phyloP scores from a whole-genome alignment of 163 green algal genomes.

The Scenedesmus sp. region DNA sequence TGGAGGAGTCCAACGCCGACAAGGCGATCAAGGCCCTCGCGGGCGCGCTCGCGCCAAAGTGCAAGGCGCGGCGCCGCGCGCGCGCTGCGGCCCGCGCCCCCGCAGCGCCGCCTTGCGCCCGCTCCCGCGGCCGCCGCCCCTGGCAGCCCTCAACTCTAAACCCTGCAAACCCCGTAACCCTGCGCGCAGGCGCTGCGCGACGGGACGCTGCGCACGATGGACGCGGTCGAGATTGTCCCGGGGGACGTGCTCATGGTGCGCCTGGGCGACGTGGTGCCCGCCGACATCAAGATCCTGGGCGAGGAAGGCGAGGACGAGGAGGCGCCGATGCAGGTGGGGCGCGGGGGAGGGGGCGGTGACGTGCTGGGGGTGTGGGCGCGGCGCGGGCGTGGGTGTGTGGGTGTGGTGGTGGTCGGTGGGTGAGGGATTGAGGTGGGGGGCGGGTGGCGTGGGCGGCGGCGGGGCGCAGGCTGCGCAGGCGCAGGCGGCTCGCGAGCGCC shows the following conservation, averaged over 20 bases:
- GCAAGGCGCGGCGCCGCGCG: slow-evolving; percentile 46
- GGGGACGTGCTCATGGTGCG: slow-evolving; percentile 84
- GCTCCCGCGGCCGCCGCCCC: not conserved
- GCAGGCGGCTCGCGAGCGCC: too few species aligned
- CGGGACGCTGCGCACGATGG: slow-evolving; percentile 64
- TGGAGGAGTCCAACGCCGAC: slow-evolving; percentile 83
- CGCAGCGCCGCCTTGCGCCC: too few species aligned
- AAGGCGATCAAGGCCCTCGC: slow-evolving; percentile 87
- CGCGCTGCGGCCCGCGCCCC: too few species aligned
- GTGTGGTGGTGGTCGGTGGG: not conserved
- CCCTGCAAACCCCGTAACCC: too few species aligned
- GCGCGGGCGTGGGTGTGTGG: not conserved
- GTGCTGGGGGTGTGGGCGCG: not conserved
- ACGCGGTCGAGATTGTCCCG: slow-evolving; percentile 74
- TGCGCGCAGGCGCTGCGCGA: slow-evolving; percentile 66
- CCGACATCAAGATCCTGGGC: slow-evolving; percentile 85
- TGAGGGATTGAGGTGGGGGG: not conserved
- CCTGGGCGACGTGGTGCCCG: slow-evolving; percentile 84
- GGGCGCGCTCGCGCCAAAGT: slow-evolving; percentile 68
- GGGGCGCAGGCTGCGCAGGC: too few species aligned
- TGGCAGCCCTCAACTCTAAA: slow-evolving; percentile 47
- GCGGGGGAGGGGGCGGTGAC: too few species aligned
- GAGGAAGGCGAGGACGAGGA: slow-evolving; percentile 67
- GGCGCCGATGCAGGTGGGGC: slow-evolving; percentile 70
- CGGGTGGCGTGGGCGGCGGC: too few species aligned